Evolutionary conservation across 306 rosid species (phyloP).

Genomic region (Vigna radiata): DNA sequence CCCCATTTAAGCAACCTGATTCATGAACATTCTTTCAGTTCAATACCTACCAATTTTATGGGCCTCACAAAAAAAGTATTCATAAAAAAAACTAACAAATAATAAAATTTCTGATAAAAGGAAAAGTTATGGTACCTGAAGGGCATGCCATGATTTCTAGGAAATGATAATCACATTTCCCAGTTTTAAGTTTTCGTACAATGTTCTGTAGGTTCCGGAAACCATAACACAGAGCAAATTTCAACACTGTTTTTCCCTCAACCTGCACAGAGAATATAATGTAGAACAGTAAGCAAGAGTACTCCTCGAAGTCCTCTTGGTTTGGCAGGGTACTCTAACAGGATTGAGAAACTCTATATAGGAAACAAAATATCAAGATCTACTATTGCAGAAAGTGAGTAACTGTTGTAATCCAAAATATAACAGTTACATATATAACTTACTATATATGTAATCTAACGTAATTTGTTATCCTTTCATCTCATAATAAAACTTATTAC

Average conservation of each 20-base stretch:
- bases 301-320: not conserved
- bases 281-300: not conserved
- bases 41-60: conserved; percentile 4
- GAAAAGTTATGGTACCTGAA: conserved; percentile 61
- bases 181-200: conserved; percentile 77
- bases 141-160: conserved; percentile 99
- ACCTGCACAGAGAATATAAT: conserved; percentile 58
- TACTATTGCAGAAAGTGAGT: not conserved
- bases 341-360: not conserved
- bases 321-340: not conserved
- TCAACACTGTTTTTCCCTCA: conserved; percentile 78
- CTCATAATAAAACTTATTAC: too few species aligned
- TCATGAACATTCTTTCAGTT: conserved; percentile 37
- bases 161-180: conserved; percentile 85
- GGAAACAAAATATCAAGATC: conserved; percentile 8
- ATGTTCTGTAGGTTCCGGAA: conserved; percentile 89
- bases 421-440: not conserved
- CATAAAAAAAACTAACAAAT: conserved; percentile 16
- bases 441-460: too few species aligned
- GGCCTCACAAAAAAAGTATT: not conserved
- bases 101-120: conserved; percentile 15
- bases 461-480: too few species aligned
- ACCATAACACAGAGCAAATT: conserved; percentile 88
- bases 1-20: conserved; percentile 97
- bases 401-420: conserved; percentile 5